A percentile compares a stretch with the other conserved stretches of the same genome.
These are phyloP conservation scores for Lunasporangiospora selenospora DNA, from an alignment of 192 early-diverging fungal species.

Conservation along the genomic window DNA sequence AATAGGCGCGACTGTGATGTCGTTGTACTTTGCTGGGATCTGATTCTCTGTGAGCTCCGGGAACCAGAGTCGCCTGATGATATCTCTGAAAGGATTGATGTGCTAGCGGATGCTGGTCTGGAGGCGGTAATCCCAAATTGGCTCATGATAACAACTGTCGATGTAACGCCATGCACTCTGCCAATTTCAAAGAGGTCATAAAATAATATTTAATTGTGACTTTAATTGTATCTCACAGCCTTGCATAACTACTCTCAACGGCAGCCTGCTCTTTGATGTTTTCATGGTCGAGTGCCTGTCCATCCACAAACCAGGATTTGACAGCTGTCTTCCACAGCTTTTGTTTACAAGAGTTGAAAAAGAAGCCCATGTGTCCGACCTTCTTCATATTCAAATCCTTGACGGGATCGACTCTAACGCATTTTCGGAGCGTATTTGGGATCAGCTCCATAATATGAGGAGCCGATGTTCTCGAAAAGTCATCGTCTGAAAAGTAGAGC, in stretches of 20 bases:
- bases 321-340: slow-evolving; percentile 41
- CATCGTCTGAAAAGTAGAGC: slow-evolving; percentile 44
- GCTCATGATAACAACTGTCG: too few species aligned
- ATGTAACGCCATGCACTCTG: too few species aligned
- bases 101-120: too few species aligned
- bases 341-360: slow-evolving; percentile 38
- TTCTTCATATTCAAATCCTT: slow-evolving; percentile 46
- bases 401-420: slow-evolving; percentile 29
- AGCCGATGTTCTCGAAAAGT: slow-evolving; percentile 26
- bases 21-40: too few species aligned
- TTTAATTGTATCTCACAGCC: slow-evolving; percentile 20
- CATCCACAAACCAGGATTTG: slow-evolving; percentile 29
- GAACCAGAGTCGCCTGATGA: too few species aligned
- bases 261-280: slow-evolving; percentile 20
- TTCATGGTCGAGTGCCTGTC: slow-evolving; percentile 28
- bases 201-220: too few species aligned
- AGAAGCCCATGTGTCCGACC: slow-evolving; percentile 48
- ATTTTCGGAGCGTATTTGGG: slow-evolving; percentile 24
- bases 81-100: too few species aligned
- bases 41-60: too few species aligned
- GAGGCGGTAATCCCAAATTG: too few species aligned
- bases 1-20: slow-evolving; percentile 4
- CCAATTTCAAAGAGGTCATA: too few species aligned
- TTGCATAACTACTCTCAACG: slow-evolving; percentile 22
- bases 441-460: slow-evolving; percentile 26